A percentile compares a stretch with the other conserved stretches of the same genome.
Conservation (phyloP, 768 basidiomycete genomes). For the Lepiota venenata region DNA sequence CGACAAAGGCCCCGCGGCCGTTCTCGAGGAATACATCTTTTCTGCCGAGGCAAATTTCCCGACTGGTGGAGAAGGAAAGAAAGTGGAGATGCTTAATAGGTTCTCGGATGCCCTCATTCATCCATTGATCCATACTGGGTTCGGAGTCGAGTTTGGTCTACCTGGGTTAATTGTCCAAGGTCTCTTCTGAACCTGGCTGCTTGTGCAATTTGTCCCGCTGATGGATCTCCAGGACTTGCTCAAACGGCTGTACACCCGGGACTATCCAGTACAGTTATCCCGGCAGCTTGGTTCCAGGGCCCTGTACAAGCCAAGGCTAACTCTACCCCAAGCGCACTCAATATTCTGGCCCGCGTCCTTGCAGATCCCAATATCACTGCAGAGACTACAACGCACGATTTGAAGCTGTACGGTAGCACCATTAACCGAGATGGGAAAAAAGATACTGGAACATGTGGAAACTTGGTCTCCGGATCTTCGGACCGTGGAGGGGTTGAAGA, state of each 20-base stretch:
- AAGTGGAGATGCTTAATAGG: constrained; percentile 47
- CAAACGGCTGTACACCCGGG: constrained; percentile 47
- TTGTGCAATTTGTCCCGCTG: not conserved
- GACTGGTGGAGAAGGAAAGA: constrained; percentile 11
- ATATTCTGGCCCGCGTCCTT: constrained; percentile 8
- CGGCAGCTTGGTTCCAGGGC: constrained; percentile 20
- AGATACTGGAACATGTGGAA: constrained; percentile 41
- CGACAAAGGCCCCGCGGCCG: constrained; percentile 35
- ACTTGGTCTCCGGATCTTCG: constrained; percentile 28
- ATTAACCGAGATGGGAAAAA: constrained; percentile 33
- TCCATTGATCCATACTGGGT: constrained; percentile 62
- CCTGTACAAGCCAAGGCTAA: not conserved
- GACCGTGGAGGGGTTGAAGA: constrained; percentile 24
- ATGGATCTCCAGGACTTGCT: constrained; percentile 44
- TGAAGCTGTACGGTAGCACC: constrained; percentile 23
- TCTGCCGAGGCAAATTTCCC: constrained; percentile 46
- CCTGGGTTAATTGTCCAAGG: constrained; percentile 64
- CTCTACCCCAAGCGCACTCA: constrained; percentile 3
- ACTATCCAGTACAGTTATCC: constrained; percentile 18
- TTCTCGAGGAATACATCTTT: constrained; percentile 62
- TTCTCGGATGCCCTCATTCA: constrained; percentile 57
- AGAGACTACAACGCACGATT: not conserved
- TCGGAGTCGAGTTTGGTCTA: constrained; percentile 58
- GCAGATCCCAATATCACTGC: constrained; percentile 4
- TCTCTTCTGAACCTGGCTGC: constrained; percentile 17